Percentiles rank a stretch among this genome's conserved stretches.
Evolutionary conservation across 768 basidiomycete genomes (phyloP).

Genomic region (Leccinum truebloodii): DNA sequence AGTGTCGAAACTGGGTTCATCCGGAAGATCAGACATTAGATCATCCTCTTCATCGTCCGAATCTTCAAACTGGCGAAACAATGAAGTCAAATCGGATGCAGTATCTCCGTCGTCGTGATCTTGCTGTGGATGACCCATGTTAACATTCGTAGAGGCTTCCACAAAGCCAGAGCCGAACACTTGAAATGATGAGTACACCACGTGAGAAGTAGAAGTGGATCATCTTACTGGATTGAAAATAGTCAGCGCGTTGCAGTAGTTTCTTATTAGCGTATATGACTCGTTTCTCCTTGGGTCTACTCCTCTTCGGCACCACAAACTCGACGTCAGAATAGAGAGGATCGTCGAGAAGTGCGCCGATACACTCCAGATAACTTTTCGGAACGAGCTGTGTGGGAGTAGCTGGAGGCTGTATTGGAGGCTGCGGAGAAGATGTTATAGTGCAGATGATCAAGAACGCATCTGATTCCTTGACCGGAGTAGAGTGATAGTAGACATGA

Average conservation of each 20-base stretch:
- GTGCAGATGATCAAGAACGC: constrained; percentile 77
- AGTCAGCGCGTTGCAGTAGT: constrained; percentile 69
- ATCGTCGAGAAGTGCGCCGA: constrained; percentile 78
- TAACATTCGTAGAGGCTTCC: constrained; percentile 48
- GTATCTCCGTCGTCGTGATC: constrained; percentile 42
- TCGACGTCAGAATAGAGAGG: constrained; percentile 84
- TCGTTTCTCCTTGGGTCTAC: constrained; percentile 37
- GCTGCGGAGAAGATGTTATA: constrained; percentile 66
- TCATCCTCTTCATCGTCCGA: constrained; percentile 58
- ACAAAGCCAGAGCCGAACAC: constrained; percentile 77
- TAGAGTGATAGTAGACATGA: constrained; percentile 59
- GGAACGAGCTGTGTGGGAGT: constrained; percentile 60
- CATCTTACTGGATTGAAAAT: constrained; percentile 69
- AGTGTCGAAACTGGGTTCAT: constrained; percentile 34
- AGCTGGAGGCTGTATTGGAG: constrained; percentile 46
- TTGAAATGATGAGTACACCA: constrained; percentile 27
- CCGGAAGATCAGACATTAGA: constrained; percentile 34
- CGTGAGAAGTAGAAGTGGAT: background rate
- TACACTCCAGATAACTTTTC: constrained; percentile 61
- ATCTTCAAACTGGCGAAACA: constrained; percentile 42
- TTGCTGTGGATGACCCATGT: constrained; percentile 19
- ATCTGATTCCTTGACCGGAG: constrained; percentile 55
- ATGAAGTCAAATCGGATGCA: constrained; percentile 50
- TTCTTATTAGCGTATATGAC: constrained; percentile 69
- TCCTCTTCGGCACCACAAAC: constrained; percentile 64